phyloP scores from a whole-genome alignment of 345 rosid genomes.

The Citrus reticulata region DNA sequence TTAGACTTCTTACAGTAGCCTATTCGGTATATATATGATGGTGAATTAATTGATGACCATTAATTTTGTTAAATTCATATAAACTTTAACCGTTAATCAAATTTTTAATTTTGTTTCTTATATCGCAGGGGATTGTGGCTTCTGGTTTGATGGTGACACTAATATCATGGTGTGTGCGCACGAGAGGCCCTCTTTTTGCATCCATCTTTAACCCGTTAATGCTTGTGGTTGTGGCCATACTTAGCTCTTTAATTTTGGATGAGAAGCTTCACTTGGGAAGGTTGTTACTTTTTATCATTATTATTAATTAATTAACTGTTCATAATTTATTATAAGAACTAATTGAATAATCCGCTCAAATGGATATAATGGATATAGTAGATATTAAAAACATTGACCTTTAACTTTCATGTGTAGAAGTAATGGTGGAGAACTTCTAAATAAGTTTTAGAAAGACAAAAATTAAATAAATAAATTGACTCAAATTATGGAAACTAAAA shows the following conservation, averaged over 20 bases:
- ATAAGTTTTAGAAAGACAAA: too few species aligned
- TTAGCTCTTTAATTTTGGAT: constrained; percentile 23
- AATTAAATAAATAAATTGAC: too few species aligned
- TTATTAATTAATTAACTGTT: too few species aligned
- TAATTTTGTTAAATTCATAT: too few species aligned
- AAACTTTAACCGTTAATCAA: not conserved
- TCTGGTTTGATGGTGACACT: constrained; percentile 31
- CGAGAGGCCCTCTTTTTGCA: constrained; percentile 39
- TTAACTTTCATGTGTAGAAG: too few species aligned
- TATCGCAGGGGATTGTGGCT: constrained; percentile 31
- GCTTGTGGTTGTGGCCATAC: constrained; percentile 31
- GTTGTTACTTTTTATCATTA: constrained; percentile 19
- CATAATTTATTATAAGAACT: too few species aligned
- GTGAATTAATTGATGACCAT: not conserved
- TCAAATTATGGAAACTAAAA: too few species aligned
- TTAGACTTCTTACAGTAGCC: constrained; percentile 39
- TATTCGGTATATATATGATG: constrained; percentile 29
- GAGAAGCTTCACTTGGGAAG: constrained; percentile 44
- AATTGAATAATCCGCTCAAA: too few species aligned
- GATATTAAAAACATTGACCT: too few species aligned
- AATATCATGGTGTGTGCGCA: constrained; percentile 21
- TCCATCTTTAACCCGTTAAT: constrained; percentile 36
- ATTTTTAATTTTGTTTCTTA: not conserved
- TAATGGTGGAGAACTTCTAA: too few species aligned
- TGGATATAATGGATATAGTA: too few species aligned